Percentiles rank a stretch among this genome's conserved stretches.
These are phyloP conservation scores for Podospora fimiseda DNA, from an alignment of 495 filamentous ascomycete species.

Conservation along the genomic window DNA sequence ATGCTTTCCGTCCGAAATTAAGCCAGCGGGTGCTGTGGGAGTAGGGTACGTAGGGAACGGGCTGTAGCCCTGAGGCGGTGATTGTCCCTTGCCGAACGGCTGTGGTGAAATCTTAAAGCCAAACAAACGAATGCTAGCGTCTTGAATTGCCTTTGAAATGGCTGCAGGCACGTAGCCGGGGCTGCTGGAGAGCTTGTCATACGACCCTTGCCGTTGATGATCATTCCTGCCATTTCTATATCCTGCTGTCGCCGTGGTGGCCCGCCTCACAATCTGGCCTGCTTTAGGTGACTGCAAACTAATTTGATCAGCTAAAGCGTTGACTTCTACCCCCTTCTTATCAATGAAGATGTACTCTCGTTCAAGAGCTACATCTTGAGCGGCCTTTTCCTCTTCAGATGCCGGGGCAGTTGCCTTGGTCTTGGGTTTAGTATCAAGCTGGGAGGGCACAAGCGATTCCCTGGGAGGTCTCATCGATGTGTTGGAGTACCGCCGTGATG, in stretches of 20 bases:
- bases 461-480: conserved; percentile 24
- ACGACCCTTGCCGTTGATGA: conserved; percentile 60
- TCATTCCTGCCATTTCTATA: conserved; percentile 63
- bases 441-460: conserved; percentile 16
- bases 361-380: conserved; percentile 83
- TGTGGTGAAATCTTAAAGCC: conserved; percentile 65
- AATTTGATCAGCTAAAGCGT: conserved; percentile 93
- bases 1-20: conserved; percentile 63
- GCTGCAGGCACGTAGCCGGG: conserved; percentile 78
- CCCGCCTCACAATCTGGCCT: conserved; percentile 41
- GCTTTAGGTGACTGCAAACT: conserved; percentile 53
- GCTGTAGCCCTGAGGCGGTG: conserved; percentile 71
- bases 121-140: conserved; percentile 81
- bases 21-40: conserved; percentile 42
- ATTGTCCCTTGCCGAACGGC: conserved; percentile 60
- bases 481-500: conserved; percentile 32
- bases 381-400: conserved; percentile 65
- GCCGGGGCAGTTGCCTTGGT: conserved; percentile 29
- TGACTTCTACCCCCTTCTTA: conserved; percentile 89
- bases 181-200: conserved; percentile 73
- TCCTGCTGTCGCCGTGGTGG: conserved; percentile 50
- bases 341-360: conserved; percentile 94
- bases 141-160: conserved; percentile 89
- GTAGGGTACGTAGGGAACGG: conserved; percentile 81
- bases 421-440: conserved; percentile 11